Evolutionary conservation across 768 basidiomycete genomes (phyloP).

Genomic region (Mycena indigotica): DNA sequence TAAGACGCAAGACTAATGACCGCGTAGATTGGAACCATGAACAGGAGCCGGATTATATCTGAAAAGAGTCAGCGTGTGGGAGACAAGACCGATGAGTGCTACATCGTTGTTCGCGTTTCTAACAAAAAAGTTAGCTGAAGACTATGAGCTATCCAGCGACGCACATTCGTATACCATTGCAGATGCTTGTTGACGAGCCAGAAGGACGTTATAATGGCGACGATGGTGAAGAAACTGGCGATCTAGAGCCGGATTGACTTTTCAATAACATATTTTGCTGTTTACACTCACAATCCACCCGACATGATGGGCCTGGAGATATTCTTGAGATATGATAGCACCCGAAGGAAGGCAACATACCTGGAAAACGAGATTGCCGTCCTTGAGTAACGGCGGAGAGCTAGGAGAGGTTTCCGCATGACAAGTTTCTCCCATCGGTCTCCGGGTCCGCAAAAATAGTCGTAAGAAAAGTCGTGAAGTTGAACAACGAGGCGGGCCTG

Average conservation of each 20-base stretch:
- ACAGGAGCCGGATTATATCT: conserved; percentile 75
- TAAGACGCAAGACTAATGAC: conserved; percentile 68
- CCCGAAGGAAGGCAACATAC: conserved; percentile 32
- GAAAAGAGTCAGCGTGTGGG: conserved; percentile 4
- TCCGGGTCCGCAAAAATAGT: not conserved
- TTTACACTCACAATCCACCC: conserved; percentile 9
- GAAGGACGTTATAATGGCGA: conserved; percentile 58
- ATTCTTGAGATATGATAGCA: not conserved
- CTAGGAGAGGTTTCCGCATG: conserved; percentile 44
- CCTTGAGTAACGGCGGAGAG: conserved; percentile 60
- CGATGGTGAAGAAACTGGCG: conserved; percentile 56
- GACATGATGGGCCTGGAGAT: conserved; percentile 58
- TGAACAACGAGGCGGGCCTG: too few relatives aligned
- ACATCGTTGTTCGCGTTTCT: conserved; percentile 77
- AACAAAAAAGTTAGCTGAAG: not conserved
- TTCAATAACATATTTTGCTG: not conserved
- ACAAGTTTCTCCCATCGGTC: conserved; percentile 27
- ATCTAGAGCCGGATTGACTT: conserved; percentile 26
- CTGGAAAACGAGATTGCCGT: conserved; percentile 62
- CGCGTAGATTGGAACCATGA: conserved; percentile 80
- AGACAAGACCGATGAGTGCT: conserved; percentile 17
- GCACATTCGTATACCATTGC: conserved; percentile 69
- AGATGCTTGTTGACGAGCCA: conserved; percentile 80
- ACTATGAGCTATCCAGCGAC: conserved; percentile 24
- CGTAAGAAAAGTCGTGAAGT: not conserved